Evolutionary conservation across 2,329 filamentous ascomycete genomes (phyloP).

Genomic region (Beauveria brongniartii): DNA sequence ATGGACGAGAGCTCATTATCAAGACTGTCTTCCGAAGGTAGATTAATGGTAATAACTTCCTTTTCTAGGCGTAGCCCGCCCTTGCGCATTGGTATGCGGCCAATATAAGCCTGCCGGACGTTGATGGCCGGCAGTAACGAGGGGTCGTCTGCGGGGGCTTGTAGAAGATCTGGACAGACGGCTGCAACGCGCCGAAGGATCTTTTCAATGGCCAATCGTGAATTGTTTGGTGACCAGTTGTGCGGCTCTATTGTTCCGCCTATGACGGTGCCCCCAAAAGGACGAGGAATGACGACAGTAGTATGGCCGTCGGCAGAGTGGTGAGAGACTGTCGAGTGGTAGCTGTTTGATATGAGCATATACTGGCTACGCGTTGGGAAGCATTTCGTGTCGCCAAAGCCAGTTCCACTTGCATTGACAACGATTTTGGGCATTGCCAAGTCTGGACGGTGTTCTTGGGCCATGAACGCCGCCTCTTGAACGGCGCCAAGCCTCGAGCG

Average conservation of each 20-base stretch:
- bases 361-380: slow-evolving; percentile 4
- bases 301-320: not conserved
- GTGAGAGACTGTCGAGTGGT: not conserved
- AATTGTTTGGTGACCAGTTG: not conserved
- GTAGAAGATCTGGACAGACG: not conserved
- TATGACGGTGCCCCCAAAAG: not conserved
- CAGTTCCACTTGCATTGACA: slow-evolving; percentile 2
- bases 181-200: not conserved
- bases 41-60: not conserved
- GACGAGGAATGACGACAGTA: slow-evolving; percentile 1
- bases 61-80: slow-evolving; percentile 5
- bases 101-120: not conserved
- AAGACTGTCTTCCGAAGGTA: not conserved
- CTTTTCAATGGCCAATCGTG: not conserved
- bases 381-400: not conserved
- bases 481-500: not conserved
- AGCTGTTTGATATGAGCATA: not conserved
- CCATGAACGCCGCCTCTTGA: not conserved
- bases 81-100: slow-evolving; percentile 6
- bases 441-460: not conserved
- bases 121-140: not conserved
- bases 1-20: not conserved
- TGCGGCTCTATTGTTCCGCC: slow-evolving; percentile 6
- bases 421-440: not conserved
- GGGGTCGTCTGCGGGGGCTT: not conserved